Conservation (phyloP, 176 grass and related monocot genomes). For the Dendrocalamus sinicus region DNA sequence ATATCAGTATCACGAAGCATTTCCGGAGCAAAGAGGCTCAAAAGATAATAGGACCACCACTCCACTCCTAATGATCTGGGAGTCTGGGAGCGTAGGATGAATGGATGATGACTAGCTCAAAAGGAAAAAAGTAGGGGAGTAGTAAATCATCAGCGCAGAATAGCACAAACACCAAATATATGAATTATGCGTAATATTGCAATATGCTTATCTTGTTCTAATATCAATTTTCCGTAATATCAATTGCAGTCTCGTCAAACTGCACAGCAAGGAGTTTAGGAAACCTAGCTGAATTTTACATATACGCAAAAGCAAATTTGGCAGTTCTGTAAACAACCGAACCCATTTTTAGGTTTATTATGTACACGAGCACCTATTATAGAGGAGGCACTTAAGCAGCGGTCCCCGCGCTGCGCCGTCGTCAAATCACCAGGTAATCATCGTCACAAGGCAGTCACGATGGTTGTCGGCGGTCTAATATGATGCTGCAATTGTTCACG, state of each 20-base stretch:
- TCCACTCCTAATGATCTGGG: background rate
- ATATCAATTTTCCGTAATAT: conserved; percentile 38
- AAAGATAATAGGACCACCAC: too few relatives aligned
- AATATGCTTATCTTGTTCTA: conserved; percentile 26
- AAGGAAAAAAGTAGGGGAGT: too few relatives aligned
- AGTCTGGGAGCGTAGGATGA: background rate
- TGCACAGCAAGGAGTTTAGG: conserved; percentile 9
- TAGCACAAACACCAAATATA: background rate
- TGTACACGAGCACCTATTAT: conserved; percentile 55
- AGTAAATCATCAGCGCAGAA: too few relatives aligned
- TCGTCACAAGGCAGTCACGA: background rate
- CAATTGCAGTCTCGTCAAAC: conserved; percentile 33
- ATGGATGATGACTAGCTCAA: background rate
- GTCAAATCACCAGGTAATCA: conserved; percentile 6
- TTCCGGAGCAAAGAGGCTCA: too few relatives aligned
- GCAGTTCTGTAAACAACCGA: conserved; percentile 36
- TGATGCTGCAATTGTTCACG: conserved; percentile 32
- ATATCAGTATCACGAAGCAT: too few relatives aligned
- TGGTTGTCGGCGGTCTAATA: conserved; percentile 1
- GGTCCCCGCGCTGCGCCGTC: background rate
- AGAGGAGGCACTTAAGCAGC: conserved; percentile 34
- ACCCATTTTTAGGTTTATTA: conserved; percentile 53
- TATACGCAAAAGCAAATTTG: conserved; percentile 51
- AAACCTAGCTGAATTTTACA: conserved; percentile 51
- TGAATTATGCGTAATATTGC: background rate